These are phyloP conservation scores for Chaetomiaceae sp. DNA, from an alignment of 2,329 filamentous ascomycete species.

Conservation along the genomic window DNA sequence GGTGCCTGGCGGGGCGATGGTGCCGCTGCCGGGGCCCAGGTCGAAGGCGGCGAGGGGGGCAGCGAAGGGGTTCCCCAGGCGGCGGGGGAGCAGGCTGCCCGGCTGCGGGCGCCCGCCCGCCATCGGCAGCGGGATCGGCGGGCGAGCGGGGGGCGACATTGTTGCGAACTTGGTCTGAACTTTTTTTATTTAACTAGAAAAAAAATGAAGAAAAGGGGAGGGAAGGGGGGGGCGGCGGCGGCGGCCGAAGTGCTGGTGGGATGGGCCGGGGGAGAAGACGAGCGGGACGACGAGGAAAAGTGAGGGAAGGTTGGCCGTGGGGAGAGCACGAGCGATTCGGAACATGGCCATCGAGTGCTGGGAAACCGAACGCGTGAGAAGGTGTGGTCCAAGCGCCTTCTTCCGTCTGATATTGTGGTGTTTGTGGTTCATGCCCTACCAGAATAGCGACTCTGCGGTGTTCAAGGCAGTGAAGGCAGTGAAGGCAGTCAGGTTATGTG, in stretches of 20 bases:
- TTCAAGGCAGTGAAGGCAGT: no score
- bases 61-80: neutral
- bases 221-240: neutral
- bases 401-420: no score
- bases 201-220: neutral
- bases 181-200: neutral
- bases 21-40: neutral
- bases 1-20: neutral
- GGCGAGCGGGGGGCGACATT: neutral
- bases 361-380: neutral
- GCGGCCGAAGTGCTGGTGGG: neutral
- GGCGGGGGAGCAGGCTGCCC: slow-evolving; percentile 5
- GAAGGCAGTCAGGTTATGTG: no score
- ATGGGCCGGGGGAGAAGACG: neutral
- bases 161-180: neutral
- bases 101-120: slow-evolving; percentile 11
- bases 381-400: neutral
- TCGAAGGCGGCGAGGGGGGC: neutral
- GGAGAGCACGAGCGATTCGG: neutral
- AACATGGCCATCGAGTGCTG: neutral
- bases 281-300: neutral
- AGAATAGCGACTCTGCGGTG: no score
- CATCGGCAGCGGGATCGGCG: slow-evolving; percentile 9
- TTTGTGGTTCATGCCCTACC: no score
- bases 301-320: neutral